Evolutionary conservation across 2,329 filamentous ascomycete species (phyloP).

Genomic region (Colletotrichum chlorophyti): DNA sequence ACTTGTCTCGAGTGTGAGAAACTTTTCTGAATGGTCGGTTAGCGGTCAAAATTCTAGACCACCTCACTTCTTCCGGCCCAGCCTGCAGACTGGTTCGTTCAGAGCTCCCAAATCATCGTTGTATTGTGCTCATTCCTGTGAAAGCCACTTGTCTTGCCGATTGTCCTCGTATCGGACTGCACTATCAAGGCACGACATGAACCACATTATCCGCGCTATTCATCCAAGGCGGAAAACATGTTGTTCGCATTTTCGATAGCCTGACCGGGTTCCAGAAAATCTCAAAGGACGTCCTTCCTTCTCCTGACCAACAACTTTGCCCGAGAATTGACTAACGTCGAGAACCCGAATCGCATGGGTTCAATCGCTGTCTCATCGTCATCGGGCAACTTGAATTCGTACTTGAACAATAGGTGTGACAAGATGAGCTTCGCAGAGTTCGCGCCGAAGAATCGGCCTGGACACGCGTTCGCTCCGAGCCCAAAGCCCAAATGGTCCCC

Average conservation of each 20-base stretch:
- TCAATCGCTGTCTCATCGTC: slow-evolving; percentile 33
- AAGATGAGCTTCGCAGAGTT: slow-evolving; percentile 53
- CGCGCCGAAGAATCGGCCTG: slow-evolving; percentile 54
- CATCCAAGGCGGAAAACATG: not conserved
- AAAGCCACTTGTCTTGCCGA: too few species aligned
- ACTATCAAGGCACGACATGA: too few species aligned
- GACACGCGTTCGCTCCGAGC: slow-evolving; percentile 53
- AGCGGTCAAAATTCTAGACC: too few species aligned
- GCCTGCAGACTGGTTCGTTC: too few species aligned
- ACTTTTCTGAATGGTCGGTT: too few species aligned
- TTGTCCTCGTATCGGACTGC: too few species aligned
- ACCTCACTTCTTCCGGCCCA: too few species aligned
- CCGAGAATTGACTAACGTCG: slow-evolving; percentile 3
- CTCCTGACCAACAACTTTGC: not conserved
- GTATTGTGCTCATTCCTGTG: too few species aligned
- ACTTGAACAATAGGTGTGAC: slow-evolving; percentile 46
- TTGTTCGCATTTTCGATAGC: not conserved
- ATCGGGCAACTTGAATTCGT: slow-evolving; percentile 46
- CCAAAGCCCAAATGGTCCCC: slow-evolving; percentile 47
- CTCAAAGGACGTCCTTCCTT: not conserved
- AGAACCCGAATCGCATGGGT: slow-evolving; percentile 7
- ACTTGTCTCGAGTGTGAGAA: not conserved
- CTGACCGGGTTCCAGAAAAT: too few species aligned
- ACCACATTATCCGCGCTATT: not conserved
- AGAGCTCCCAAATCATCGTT: too few species aligned